Evolutionary conservation across 345 rosid genomes (phyloP), one percentile per base, ranked within the genome.

Genomic region (Sisymbrium irio): DNA sequence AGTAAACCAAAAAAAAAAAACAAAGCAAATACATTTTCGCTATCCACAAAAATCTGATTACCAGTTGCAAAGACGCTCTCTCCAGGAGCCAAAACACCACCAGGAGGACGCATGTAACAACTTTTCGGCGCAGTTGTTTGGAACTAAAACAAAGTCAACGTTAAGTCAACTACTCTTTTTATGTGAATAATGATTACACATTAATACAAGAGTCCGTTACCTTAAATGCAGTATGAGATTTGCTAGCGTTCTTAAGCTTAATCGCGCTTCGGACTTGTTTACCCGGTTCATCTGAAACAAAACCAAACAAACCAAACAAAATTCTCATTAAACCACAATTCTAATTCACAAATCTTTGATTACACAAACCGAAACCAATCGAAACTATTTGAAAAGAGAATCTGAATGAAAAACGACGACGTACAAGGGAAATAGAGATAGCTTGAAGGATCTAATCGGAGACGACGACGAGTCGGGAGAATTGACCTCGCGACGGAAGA

Each of bases 71-170:
- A 82, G 39, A 85, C 76, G 79, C 84, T 90, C 78, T 92, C 97
- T 36, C 98, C 96, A 5, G 99, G 99, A 67, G 96, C 89, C 76
- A 95, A 89, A 62, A 86, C 85, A 36, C 95, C 96, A 33, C 99
- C 99, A 1, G 99, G 99, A 20, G 99, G 99, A 41, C 98, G 89
- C 99, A 95, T 95, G 79, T 82, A 95, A 78, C 99, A 95, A 69
- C 99, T 95, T 74, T 95, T 95, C 0, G 97, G 99, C 11, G 93
- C 97, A 28, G 98, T 95, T 22, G 99, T 94, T 88, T 95, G 99
- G 61, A 95, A 95, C 99, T 95, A 67, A 1, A 41, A 74, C 46
- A 44, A 30, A 73, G 70, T 41, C 55, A 73, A 62, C 55, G 15
- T 17, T 4, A 33, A 53, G 55, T 41, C 62, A 63, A 28, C 19